Percentiles rank a stretch among this genome's conserved stretches.
phyloP scores from a whole-genome alignment of 768 basidiomycete genomes.

The Boletus eberwhitei region DNA sequence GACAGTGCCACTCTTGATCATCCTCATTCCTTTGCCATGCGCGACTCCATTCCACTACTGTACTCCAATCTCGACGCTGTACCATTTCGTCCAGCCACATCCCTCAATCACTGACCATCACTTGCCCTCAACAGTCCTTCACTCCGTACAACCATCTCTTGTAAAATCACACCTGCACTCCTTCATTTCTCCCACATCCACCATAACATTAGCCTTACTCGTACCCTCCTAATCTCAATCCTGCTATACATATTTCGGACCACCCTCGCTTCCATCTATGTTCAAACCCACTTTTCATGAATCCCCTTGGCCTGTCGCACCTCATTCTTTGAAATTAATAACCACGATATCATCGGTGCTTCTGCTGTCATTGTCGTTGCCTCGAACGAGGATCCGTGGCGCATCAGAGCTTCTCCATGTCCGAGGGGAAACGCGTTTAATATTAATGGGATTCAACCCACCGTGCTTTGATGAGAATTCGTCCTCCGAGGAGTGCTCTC shows the following conservation, averaged over 20 bases:
- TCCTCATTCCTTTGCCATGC: not conserved
- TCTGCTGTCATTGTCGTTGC: not conserved
- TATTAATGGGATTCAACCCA: not conserved
- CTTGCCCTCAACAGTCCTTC: not conserved
- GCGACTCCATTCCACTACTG: slow-evolving; percentile 10
- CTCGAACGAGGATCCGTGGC: slow-evolving; percentile 5
- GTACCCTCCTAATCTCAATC: not conserved
- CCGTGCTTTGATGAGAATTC: not conserved
- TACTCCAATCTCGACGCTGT: slow-evolving; percentile 1
- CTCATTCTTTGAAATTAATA: not conserved
- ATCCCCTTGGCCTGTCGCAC: not conserved
- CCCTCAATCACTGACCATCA: not conserved
- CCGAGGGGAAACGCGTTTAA: not conserved
- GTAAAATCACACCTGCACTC: slow-evolving; percentile 12
- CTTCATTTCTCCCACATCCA: slow-evolving; percentile 2
- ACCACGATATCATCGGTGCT: not conserved
- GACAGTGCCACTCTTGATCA: slow-evolving; percentile 14
- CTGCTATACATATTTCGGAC: slow-evolving; percentile 2
- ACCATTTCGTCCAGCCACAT: not conserved
- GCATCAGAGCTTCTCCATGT: not conserved
- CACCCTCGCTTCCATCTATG: not conserved
- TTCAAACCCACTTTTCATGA: not conserved
- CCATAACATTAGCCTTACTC: not conserved
- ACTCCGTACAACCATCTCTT: not conserved
- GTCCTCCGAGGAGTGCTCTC: not conserved